These are phyloP conservation scores for Solanum chiquidenum DNA, from an alignment of 257 asterid genomes.

Conservation along the genomic window DNA sequence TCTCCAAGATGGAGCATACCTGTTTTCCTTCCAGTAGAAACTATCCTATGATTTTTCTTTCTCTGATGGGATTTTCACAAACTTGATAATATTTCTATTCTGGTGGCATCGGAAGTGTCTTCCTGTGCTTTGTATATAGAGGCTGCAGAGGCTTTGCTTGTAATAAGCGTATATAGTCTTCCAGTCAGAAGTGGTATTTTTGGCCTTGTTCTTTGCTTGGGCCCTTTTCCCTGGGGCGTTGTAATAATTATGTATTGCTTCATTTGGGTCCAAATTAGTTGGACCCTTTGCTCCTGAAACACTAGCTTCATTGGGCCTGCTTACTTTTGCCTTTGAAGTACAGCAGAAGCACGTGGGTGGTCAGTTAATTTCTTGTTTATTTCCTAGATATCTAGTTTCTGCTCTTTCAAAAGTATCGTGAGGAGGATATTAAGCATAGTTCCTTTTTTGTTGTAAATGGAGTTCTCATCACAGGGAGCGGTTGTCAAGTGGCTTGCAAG, in stretches of 20 bases:
- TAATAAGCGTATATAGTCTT: not conserved
- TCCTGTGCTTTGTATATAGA: not conserved
- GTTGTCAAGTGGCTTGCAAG: conserved; percentile 1
- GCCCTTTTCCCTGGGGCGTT: not conserved
- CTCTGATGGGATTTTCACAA: not conserved
- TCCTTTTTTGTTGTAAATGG: not conserved
- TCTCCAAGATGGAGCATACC: not conserved
- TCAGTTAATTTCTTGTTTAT: not conserved
- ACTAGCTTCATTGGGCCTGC: not conserved
- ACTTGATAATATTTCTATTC: not conserved
- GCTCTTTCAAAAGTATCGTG: not conserved
- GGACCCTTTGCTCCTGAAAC: not conserved
- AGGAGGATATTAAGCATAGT: not conserved
- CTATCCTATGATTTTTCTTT: not conserved
- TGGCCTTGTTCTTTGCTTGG: not conserved
- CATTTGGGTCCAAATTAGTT: not conserved
- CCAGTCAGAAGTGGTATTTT: not conserved
- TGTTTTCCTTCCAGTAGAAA: not conserved
- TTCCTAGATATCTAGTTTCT: not conserved
- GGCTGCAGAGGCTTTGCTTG: not conserved
- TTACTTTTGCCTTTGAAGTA: not conserved
- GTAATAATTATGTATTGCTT: not conserved
- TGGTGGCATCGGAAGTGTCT: not conserved
- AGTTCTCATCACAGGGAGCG: conserved; percentile 4
- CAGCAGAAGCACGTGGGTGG: not conserved